Percentiles rank a stretch among this genome's conserved stretches.
These are phyloP conservation scores for Backusella morwellensis DNA, from an alignment of 192 early-diverging fungal species.

Conservation along the genomic window DNA sequence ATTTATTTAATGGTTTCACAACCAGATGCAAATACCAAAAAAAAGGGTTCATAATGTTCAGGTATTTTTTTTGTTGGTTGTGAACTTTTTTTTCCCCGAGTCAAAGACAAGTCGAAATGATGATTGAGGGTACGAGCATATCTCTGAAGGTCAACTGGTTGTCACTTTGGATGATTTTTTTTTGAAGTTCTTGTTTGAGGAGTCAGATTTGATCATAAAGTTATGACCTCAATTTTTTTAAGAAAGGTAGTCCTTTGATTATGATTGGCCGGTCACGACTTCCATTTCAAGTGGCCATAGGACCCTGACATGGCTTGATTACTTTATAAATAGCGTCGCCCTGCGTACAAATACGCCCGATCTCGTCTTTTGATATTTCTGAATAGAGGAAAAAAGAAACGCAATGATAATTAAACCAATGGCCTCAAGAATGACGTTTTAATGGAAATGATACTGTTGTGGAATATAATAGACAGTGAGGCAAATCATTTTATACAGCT, in stretches of 20 bases:
- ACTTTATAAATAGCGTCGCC: conserved; percentile 65
- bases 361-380: conserved; percentile 66
- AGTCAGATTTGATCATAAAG: conserved; percentile 81
- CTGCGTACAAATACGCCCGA: conserved; percentile 88
- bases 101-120: no score
- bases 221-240: conserved; percentile 94
- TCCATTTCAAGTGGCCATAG: conserved; percentile 79
- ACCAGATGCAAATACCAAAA: no score
- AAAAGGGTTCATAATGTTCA: no score
- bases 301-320: conserved; percentile 52
- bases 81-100: no score
- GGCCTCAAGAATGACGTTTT: conserved; percentile 60
- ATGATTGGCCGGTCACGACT: conserved; percentile 78
- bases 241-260: conserved; percentile 89
- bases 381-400: conserved; percentile 39
- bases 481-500: background rate
- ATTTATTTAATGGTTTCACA: no score
- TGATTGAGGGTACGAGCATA: no score
- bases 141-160: conserved; percentile 54
- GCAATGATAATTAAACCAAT: conserved; percentile 37
- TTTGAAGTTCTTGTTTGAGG: conserved; percentile 75
- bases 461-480: conserved; percentile 23
- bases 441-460: conserved; percentile 71
- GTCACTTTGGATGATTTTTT: conserved; percentile 80
- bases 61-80: no score